These are phyloP conservation scores for Pichia nakasei DNA, from an alignment of 805 yeast species.

Conservation along the genomic window DNA sequence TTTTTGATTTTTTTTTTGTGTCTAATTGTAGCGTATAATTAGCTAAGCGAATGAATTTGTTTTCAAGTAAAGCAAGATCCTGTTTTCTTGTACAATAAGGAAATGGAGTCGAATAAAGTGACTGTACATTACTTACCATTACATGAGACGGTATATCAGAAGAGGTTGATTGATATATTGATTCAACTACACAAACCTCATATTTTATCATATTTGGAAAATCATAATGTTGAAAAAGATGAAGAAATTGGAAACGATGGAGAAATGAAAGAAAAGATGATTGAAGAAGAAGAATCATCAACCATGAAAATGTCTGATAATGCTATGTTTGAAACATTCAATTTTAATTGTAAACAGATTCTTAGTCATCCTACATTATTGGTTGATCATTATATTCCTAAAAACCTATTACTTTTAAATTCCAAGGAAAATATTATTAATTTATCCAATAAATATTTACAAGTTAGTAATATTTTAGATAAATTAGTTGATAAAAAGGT, in stretches of 20 bases:
- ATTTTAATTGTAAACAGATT: conserved; percentile 39
- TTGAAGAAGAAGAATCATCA: neutral
- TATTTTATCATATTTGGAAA: conserved; percentile 9
- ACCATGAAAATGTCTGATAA: conserved; percentile 17
- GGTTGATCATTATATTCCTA: conserved; percentile 73
- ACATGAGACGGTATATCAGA: conserved; percentile 35
- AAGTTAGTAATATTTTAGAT: conserved; percentile 43
- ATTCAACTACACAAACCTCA: conserved; percentile 32
- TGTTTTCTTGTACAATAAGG: too few relatives aligned
- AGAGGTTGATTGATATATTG: conserved; percentile 34
- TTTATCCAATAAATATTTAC: conserved; percentile 52
- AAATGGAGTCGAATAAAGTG: conserved; percentile 7
- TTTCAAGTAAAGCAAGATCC: too few relatives aligned
- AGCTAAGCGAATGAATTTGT: too few relatives aligned
- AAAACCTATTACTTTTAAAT: conserved; percentile 57
- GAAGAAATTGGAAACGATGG: neutral
- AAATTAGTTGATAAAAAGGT: conserved; percentile 20
- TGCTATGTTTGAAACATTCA: conserved; percentile 34
- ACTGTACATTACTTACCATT: conserved; percentile 31
- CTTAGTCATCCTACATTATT: conserved; percentile 61
- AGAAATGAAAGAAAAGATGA: neutral
- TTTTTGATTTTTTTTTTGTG: too few relatives aligned
- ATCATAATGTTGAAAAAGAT: neutral
- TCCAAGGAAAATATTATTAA: conserved; percentile 44
- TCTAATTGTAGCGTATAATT: too few relatives aligned